phyloP scores from a whole-genome alignment of 768 basidiomycete genomes.

The Boletus tylopilopsis region DNA sequence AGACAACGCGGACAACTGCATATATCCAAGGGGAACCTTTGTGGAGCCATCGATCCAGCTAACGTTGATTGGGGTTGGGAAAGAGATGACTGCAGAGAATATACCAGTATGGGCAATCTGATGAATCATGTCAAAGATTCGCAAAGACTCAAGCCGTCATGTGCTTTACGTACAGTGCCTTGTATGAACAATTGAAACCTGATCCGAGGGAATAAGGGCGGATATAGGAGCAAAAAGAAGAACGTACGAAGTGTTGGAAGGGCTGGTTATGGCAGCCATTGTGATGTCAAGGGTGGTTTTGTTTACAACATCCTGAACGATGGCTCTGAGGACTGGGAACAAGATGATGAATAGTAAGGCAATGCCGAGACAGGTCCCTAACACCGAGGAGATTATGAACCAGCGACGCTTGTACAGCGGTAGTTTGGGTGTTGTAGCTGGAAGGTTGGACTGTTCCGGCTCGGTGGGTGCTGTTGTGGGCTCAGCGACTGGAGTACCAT shows the following conservation, averaged over 20 bases:
- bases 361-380: conserved; percentile 51
- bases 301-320: conserved; percentile 62
- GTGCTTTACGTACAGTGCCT: conserved; percentile 44
- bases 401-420: conserved; percentile 60
- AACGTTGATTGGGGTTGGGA: conserved; percentile 54
- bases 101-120: conserved; percentile 67
- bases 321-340: conserved; percentile 65
- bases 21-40: conserved; percentile 51
- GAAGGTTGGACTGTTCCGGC: not conserved
- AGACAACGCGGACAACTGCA: conserved; percentile 45
- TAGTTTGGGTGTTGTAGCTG: conserved; percentile 11
- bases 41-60: conserved; percentile 51
- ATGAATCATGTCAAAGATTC: not conserved
- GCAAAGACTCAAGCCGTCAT: not conserved
- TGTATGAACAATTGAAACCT: conserved; percentile 53
- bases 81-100: conserved; percentile 59
- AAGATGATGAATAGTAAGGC: conserved; percentile 63
- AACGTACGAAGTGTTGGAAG: conserved; percentile 55
- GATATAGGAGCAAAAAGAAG: too few species aligned
- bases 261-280: conserved; percentile 45
- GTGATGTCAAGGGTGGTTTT: conserved; percentile 51
- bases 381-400: conserved; percentile 58
- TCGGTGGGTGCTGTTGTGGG: not conserved
- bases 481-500: conserved; percentile 5
- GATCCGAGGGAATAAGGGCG: conserved; percentile 3